Base-by-base conservation (phyloP, 2,329 filamentous ascomycete species). In the Phialemoniopsis sp. region DNA sequence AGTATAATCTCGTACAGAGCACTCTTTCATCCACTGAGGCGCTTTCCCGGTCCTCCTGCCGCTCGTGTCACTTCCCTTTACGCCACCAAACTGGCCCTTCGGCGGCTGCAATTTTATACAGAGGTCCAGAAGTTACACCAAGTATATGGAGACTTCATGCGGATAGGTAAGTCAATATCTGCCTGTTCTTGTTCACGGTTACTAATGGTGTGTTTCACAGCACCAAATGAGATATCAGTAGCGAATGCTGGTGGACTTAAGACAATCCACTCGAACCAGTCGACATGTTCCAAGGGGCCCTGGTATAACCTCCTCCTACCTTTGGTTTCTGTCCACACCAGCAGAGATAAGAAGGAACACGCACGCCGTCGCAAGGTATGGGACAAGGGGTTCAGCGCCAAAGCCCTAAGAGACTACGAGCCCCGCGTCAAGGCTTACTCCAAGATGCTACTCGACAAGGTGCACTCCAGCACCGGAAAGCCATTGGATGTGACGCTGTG, bases 361-460 rank as follows among this genome's bases (percentile, higher is more conserved):
- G 35, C 36, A 13, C 29, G 21, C 4, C 46, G 46, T 30, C 43
- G 45, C 31, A 44, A 41, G 29, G 39, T 38, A n/a, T 51, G 46
- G 43, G 44, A 45, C 33, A 42, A 42, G 10, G 46, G 37, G 15
- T 47, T 51, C 28, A 38, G 36, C 33, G 17, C 31, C 16, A 39
- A 41, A 31, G 50, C 52, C 10, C 46, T 56, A 4, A 32, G 41
- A 8, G 44, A 49, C 35, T 56, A 55, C 36, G 53, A 56, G 40
- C 47, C 45, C 13, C 45, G 51, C 19, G 44, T 55, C 15, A 38
- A 32, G 19, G 19, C 21, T 3, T 45, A 55, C 36, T 47, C 48
- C 4, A 18, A 43, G 17, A 45, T 48, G 28, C 48, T 55, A 13
- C 37, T 52, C n/a, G 38, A 41, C 5, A 40, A 46, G 17, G 39